These are phyloP conservation scores for Eucalyptus victrix DNA, from an alignment of 345 rosid genomes.

Conservation along the genomic window DNA sequence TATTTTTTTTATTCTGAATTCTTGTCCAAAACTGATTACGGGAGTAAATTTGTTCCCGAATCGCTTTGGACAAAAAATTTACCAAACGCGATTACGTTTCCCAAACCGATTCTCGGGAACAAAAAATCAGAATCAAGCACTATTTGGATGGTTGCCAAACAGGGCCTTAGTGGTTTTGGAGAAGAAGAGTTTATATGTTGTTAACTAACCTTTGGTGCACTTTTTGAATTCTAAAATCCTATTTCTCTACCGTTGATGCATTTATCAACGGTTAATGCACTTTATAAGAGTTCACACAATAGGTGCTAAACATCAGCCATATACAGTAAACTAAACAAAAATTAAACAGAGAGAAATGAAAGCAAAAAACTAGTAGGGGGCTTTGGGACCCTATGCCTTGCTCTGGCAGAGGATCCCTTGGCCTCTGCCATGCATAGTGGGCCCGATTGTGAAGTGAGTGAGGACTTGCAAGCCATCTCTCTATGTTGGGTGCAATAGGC, in stretches of 20 bases:
- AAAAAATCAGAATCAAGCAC: no score
- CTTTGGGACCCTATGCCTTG: not conserved
- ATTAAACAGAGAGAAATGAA: not conserved
- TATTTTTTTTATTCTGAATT: no score
- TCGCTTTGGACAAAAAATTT: no score
- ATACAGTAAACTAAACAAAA: not conserved
- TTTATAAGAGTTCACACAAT: not conserved
- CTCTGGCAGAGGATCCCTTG: not conserved
- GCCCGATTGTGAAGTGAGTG: not conserved
- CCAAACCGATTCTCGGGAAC: no score
- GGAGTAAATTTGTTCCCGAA: no score
- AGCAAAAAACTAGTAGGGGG: not conserved
- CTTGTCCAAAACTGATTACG: no score
- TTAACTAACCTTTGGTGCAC: not conserved
- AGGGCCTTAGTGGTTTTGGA: not conserved
- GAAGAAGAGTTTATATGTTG: not conserved
- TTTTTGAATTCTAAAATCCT: not conserved
- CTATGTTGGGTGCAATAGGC: not conserved
- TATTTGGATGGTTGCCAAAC: no score
- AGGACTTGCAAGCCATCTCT: not conserved
- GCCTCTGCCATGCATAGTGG: not conserved
- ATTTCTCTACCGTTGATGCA: not conserved
- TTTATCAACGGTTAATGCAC: not conserved
- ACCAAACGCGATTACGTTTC: no score
- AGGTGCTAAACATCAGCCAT: not conserved